Base-by-base conservation (phyloP, 306 rosid genomes). In the Vigna trinervia region DNA sequence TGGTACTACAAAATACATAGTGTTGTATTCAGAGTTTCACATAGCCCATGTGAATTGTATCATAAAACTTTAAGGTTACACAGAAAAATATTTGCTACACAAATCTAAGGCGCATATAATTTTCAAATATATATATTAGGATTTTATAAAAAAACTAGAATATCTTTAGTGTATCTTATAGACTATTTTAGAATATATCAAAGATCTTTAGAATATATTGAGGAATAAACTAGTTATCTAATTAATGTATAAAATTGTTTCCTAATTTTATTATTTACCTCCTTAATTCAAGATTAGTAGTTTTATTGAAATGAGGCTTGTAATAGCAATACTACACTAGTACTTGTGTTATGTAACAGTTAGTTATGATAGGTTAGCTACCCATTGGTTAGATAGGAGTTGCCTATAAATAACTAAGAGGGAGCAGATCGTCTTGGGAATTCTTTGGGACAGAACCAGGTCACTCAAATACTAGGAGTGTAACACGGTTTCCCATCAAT, bases 1-100 rank as follows among this genome's bases (percentile, higher is more conserved):
- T 94, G 56, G 97, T 90, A 81, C 98, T 94, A 84, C 87, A 85
- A 82, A 81, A 81, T 50, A 76, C 48, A 80, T 8, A 41, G 23
- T 62, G 65, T 54, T 60, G 56, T n/a, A 45, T 47, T 71, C 72
- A 78, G 70, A 83, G 41, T 64, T 66, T 57, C 73, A 66, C 20
- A 82, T 75, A 74, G 57, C 20, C 68, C 52, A 59, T 34, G 73
- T 64, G 8, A 71, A 38, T 20, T n/a, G 46, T 51, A 76, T 72
- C 4, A 75, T 10, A 59, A 79, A 85, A 72, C 60, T 43, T 77
- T 11, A 78, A 46, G 52, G 38, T 52, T 43, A 82, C 3, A 60
- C 15, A 10, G 48, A 45, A 65, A 65, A 79, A 74, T 65, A 78
- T 45, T 47, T 51, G 50, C 39, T 39, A 28, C 12, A 45, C 28